Evolutionary conservation across 2,329 filamentous ascomycete species (phyloP), one percentile per base, ranked within the genome.

Genomic region (Colletotrichum tabaci): DNA sequence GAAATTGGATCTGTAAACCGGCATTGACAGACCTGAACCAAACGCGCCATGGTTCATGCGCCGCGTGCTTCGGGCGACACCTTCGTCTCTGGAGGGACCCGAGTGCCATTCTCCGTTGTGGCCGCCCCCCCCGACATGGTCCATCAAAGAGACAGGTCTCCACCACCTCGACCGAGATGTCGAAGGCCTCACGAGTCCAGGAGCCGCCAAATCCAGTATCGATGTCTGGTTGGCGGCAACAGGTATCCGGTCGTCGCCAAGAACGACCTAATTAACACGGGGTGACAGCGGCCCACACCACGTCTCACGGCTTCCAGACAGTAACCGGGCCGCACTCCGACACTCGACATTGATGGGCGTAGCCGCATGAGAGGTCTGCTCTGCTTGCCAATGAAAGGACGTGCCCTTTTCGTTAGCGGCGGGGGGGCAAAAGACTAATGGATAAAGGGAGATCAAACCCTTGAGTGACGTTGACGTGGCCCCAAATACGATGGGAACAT

Each of bases 371-470:
- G 30, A 35, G 35, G 13, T 21, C 23, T 35, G 8, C 30, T 26
- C 30, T 55, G 49, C 16, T 6, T 57, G 30, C 49, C 23, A 46
- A 38, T 30, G 4, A n/a, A 44, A 12, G 23, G 23, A n/a, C 16
- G 3, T 40, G 52, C 9, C 15, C 21, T 35, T 12, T 46, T 46
- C 26, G 23, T 30, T 7, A 49, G 9, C 23, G 44, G 47, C 38
- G 46, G 44, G 53, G 53, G 53, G 53, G n/a, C 9, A 15, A 30
- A 16, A 55, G 10, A 47, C 46, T 23, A 35, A 46, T 42, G 58
- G 53, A 40, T n/a, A 52, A 56, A 49, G 60, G 53, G 12, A 47
- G 63, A 63, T 63, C 58, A 68, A 63, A 62, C 68, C 65, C 40
- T 35, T 40, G 58, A 71, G 44, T 58, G 65, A 63, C 58, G 58